Percentiles rank a stretch among this genome's conserved stretches.
Evolutionary conservation across 148 eudicot genomes (phyloP).

Genomic region (Talinum fruticosum): DNA sequence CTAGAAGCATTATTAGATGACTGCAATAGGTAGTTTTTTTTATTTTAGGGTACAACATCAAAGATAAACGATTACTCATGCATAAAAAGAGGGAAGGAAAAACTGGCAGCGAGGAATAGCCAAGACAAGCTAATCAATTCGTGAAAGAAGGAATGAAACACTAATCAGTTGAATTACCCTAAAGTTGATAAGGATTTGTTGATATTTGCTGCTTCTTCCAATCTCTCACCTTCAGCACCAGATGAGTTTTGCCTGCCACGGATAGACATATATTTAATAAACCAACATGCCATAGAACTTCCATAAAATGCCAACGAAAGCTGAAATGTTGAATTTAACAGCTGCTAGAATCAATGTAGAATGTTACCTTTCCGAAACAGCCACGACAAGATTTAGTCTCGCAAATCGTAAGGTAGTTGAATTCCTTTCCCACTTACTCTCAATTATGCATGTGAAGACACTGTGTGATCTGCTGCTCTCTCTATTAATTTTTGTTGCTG

Average conservation of each 20-base stretch:
- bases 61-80: not conserved
- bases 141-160: not conserved
- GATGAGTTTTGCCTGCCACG: conserved; percentile 86
- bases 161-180: conserved; percentile 49
- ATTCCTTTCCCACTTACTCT: conserved; percentile 95
- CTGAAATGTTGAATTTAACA: not conserved
- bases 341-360: not conserved
- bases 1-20: conserved; percentile 95
- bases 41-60: conserved; percentile 1
- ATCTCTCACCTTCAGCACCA: conserved; percentile 97
- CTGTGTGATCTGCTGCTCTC: conserved; percentile 99
- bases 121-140: not conserved
- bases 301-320: not conserved
- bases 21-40: conserved; percentile 42
- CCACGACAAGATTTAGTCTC: conserved; percentile 94
- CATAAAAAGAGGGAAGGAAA: not conserved
- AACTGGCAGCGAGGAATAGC: not conserved
- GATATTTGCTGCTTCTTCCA: conserved; percentile 93
- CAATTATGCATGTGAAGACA: conserved; percentile 88
- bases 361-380: conserved; percentile 93
- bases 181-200: conserved; percentile 91
- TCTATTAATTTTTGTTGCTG: conserved; percentile 95
- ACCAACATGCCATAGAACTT: not conserved
- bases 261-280: conserved; percentile 4
- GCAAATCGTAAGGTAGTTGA: conserved; percentile 74